Evolutionary conservation across 192 early-diverging fungal genomes (phyloP).

Genomic region (Mortierella claussenii): DNA sequence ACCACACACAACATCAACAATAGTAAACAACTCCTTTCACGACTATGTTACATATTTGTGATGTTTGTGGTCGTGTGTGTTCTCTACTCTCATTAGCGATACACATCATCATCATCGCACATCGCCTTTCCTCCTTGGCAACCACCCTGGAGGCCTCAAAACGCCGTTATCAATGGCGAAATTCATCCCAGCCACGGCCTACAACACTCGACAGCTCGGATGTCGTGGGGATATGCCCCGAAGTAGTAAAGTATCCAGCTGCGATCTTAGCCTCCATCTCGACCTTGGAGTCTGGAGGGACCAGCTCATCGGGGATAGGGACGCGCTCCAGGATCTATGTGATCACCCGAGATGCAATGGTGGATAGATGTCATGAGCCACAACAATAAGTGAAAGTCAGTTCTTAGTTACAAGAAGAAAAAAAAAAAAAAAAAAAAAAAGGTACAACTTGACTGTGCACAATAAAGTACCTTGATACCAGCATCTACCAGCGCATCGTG

Average conservation of each 20-base stretch:
- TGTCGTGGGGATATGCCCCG: slow-evolving; percentile 65
- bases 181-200: slow-evolving; percentile 87
- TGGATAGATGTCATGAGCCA: background rate
- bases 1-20: too few species aligned
- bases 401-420: slow-evolving; percentile 8
- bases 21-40: too few species aligned
- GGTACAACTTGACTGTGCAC: too few species aligned
- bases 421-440: slow-evolving; percentile 1
- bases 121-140: too few species aligned
- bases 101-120: too few species aligned
- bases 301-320: slow-evolving; percentile 87
- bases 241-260: slow-evolving; percentile 89
- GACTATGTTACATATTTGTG: too few species aligned
- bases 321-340: slow-evolving; percentile 85
- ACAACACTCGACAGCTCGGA: slow-evolving; percentile 73
- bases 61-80: too few species aligned
- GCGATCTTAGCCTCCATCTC: slow-evolving; percentile 98
- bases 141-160: too few species aligned
- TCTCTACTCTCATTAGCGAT: too few species aligned
- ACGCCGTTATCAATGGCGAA: too few species aligned
- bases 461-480: slow-evolving; percentile 57
- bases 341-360: too few species aligned
- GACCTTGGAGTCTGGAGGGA: slow-evolving; percentile 92
- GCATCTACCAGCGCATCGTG: slow-evolving; percentile 91
- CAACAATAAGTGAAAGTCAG: too few species aligned